Base-by-base conservation (phyloP, 2,329 filamentous ascomycete genomes). In the Monilinia aucupariae region DNA sequence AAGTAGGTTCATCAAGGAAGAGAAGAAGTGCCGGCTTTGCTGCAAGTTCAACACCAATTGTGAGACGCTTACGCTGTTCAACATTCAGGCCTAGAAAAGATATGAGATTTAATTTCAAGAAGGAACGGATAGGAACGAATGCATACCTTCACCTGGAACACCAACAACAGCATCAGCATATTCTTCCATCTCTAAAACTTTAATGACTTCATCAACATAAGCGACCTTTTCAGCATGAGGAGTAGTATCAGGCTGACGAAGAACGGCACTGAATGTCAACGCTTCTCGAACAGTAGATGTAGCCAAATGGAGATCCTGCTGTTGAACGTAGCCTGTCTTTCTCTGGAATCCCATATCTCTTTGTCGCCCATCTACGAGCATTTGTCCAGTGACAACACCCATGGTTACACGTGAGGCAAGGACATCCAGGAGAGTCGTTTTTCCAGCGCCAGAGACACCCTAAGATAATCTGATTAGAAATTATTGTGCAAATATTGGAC, bases 1-100 rank as follows among this genome's bases (percentile, higher is more conserved):
- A 96, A 4, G 92, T 97, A 17, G 93, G 93, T 76, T 97, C 93
- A 71, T 97, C 93, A 47, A 97, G 85, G 78, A 97, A 97, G 53
- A 97, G 85, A 65, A 97, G 82, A 59, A 97, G 81, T 48, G 91
- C 87, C 7, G 93, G 93, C 78, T 94, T 96, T 8, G 93, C 92
- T 48, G 91, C 92, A 32, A 97, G 83, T 75, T 97, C 93, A 27
- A 97, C 92, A 76, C 91, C 93, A 67, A 97, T 96, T 0, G 92
- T 97, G 8, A 97, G 82, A 71, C 91, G 89, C 76, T 87, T 87
- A 58, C 85, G 80, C 74, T 88, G 85, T 71, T 88, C 85, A 17
- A 86, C 83, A 72, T 90, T 90, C 45, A 91, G 82, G 76, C 91
- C 66, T 68, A 32, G 27, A 39, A 7, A n/a, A 53, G 9, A 17